A percentile compares a stretch with the other conserved stretches of the same genome.
These are phyloP conservation scores for Rhododendron ferrugineum DNA, from an alignment of 148 eudicot genomes.

Conservation along the genomic window DNA sequence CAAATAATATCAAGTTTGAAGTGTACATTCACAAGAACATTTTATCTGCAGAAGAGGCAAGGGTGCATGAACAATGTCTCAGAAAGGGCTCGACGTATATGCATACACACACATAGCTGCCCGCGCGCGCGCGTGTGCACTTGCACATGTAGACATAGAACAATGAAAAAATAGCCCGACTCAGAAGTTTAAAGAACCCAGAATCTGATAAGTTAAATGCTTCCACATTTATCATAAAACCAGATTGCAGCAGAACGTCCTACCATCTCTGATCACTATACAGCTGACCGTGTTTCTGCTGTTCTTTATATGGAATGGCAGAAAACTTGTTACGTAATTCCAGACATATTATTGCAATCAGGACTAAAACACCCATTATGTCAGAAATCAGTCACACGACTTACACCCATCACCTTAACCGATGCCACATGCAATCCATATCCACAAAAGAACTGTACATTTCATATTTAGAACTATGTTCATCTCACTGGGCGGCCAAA, in stretches of 20 bases:
- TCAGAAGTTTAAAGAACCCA: neutral
- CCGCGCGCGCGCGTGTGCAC: neutral
- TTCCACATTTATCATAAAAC: neutral
- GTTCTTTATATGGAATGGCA: neutral
- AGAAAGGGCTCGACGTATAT: neutral
- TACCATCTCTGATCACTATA: neutral
- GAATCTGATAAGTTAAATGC: neutral
- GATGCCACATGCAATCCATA: neutral
- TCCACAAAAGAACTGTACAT: neutral
- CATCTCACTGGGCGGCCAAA: constrained; percentile 10
- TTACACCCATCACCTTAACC: neutral
- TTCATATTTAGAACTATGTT: neutral
- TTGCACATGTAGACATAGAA: neutral
- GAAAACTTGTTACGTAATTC: neutral
- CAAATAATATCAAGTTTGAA: neutral
- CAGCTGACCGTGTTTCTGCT: neutral
- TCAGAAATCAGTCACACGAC: neutral
- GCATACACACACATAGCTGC: neutral
- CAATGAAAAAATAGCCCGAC: neutral
- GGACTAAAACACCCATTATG: neutral
- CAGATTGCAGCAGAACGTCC: neutral
- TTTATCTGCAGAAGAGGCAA: neutral
- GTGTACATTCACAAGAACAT: neutral
- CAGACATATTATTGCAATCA: neutral
- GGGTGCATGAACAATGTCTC: neutral